A percentile compares a stretch with the other conserved stretches of the same genome.
Conservation (phyloP, 2,329 filamentous ascomycete genomes). For the Chaetomium olivaceum region DNA sequence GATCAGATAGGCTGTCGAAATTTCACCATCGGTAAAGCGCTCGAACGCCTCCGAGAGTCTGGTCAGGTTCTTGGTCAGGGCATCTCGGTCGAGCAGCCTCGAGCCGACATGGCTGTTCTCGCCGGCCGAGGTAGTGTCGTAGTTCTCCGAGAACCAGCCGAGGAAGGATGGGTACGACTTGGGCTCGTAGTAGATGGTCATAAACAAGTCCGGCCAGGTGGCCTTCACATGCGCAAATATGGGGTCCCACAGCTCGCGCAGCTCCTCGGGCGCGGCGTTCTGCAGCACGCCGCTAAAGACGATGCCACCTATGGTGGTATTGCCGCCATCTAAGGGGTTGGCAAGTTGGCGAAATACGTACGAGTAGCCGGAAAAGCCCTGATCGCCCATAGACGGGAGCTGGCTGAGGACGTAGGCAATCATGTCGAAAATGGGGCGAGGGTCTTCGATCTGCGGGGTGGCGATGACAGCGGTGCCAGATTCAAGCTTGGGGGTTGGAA, state of each 20-base stretch:
- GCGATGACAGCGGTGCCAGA: slow-evolving; percentile 44
- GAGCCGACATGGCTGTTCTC: slow-evolving; percentile 44
- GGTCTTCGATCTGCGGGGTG: slow-evolving; percentile 38
- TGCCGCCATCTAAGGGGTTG: slow-evolving; percentile 42
- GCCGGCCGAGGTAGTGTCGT: slow-evolving; percentile 42
- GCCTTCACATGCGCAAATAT: slow-evolving; percentile 42
- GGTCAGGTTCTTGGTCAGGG: slow-evolving; percentile 40
- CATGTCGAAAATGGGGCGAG: slow-evolving; percentile 44
- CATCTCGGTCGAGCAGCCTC: slow-evolving; percentile 44
- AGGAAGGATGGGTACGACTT: slow-evolving; percentile 41
- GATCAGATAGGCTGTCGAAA: slow-evolving; percentile 44
- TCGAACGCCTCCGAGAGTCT: slow-evolving; percentile 43
- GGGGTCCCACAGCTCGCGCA: slow-evolving; percentile 38
- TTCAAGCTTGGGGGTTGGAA: slow-evolving; percentile 45
- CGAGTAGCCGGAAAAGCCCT: slow-evolving; percentile 53
- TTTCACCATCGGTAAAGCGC: slow-evolving; percentile 34
- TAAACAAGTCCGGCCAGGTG: slow-evolving; percentile 40
- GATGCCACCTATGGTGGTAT: slow-evolving; percentile 37
- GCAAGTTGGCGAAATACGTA: slow-evolving; percentile 42
- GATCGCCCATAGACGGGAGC: slow-evolving; percentile 49
- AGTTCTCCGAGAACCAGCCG: slow-evolving; percentile 41
- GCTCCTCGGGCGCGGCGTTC: slow-evolving; percentile 38
- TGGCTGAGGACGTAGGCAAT: slow-evolving; percentile 49
- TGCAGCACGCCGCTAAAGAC: slow-evolving; percentile 40
- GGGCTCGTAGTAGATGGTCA: slow-evolving; percentile 8